Conservation (phyloP, 257 asterid species). For the Solanum gracilifrons region DNA sequence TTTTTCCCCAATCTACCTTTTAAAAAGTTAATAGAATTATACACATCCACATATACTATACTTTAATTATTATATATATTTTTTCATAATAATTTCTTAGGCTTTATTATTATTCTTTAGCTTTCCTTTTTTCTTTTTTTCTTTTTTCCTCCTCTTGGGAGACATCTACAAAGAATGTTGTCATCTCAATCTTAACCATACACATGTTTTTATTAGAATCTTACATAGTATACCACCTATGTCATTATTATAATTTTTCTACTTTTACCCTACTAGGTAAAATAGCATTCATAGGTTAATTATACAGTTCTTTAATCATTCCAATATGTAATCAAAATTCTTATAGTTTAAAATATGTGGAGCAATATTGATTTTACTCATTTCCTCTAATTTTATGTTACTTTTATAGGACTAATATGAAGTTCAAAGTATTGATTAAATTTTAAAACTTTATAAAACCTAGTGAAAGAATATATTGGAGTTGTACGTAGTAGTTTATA, state of each 20-base stretch:
- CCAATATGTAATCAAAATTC: not conserved
- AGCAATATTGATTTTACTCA: not conserved
- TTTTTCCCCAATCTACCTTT: not conserved
- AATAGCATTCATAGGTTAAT: not conserved
- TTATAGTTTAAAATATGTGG: not conserved
- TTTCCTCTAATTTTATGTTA: not conserved
- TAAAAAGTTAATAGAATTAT: not conserved
- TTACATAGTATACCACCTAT: not conserved
- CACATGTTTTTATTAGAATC: not conserved
- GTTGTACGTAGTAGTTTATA: not conserved
- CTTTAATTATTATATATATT: not conserved
- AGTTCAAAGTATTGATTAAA: not conserved
- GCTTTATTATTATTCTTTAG: not conserved
- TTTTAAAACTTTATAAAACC: not conserved
- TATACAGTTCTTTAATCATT: not conserved
- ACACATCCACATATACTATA: not conserved
- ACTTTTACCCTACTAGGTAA: not conserved
- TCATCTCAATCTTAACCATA: slow-evolving; percentile 5
- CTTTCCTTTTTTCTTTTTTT: not conserved
- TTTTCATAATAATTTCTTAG: not conserved
- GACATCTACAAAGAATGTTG: slow-evolving; percentile 6
- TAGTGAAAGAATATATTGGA: not conserved
- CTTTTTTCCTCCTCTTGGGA: not conserved
- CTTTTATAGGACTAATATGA: not conserved
- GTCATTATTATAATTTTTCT: not conserved